Base-by-base conservation (phyloP, 768 basidiomycete species). In the Tylopilus felleus region DNA sequence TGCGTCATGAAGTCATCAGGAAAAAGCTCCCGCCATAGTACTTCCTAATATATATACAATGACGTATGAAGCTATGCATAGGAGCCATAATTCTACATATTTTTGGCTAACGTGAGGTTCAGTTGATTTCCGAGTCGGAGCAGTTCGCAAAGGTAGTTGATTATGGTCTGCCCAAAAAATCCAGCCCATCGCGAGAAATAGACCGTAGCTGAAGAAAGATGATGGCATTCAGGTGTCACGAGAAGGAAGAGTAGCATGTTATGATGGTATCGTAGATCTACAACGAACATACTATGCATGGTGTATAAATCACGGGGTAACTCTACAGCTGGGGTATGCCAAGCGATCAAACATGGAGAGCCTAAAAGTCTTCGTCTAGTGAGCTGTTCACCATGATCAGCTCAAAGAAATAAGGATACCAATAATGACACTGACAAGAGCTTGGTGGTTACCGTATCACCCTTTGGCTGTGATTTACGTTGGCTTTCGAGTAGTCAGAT, bases 401-500 rank as follows among this genome's bases (percentile, higher is more conserved):
- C 21, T 6, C 47, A 12, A 51, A 17, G 14, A 3, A 50, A 28
- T 9, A 21, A 19, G 16, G 8, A 36, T 7, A 22, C 12, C 0
- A 12, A 23, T 35, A 1, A 16, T 38, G 17, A n/a, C 6, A 73
- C 78, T 70, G 47, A 79, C 77, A 79, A 79, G 28, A 53, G 14
- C 41, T 71, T 73, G 31, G 52, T 47, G 2, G 62, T 27, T 2
- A 50, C 59, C 1, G 62, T 12, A 3, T 73, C 71, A 2, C 40
- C 48, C 53, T 67, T 67, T 31, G 63, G 5, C 47, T 53, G 10
- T 67, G 70, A 44, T 79, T 79, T 52, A 88, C 77, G 47, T 80
- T 76, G 9, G 88, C 86, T 62, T 81, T 88, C 16, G 84, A 77
- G 62, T 90, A 90, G 19, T 90, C 88, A 3, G 91, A 93, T 4